Percentiles rank a stretch among this genome's conserved stretches.
Conservation (phyloP, 306 rosid genomes). For the Hippophae tibetana region DNA sequence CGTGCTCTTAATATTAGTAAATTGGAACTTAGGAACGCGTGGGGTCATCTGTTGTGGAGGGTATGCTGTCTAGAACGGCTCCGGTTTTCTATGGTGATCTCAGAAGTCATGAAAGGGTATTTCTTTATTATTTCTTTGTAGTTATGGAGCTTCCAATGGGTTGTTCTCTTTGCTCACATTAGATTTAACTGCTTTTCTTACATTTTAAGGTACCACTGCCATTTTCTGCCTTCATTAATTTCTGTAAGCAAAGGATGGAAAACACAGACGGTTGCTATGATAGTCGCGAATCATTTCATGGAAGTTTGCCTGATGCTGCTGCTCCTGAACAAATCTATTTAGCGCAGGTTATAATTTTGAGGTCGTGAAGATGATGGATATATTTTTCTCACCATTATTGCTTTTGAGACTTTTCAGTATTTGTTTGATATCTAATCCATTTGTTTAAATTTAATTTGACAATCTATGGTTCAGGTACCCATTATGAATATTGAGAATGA, state of each 20-base stretch:
- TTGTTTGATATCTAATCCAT: not conserved
- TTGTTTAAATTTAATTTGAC: constrained; percentile 16
- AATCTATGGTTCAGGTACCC: constrained; percentile 48
- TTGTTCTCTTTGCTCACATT: constrained; percentile 2
- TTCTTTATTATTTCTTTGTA: not conserved
- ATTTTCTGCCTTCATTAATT: constrained; percentile 56
- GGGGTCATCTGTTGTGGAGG: constrained; percentile 74
- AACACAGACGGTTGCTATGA: constrained; percentile 19
- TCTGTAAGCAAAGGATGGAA: constrained; percentile 51
- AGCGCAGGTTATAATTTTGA: constrained; percentile 66
- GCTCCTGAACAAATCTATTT: constrained; percentile 63
- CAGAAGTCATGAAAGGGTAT: constrained; percentile 87
- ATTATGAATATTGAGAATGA: constrained; percentile 44
- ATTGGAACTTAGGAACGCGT: constrained; percentile 43
- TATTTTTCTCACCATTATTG: constrained; percentile 5
- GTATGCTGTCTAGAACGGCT: constrained; percentile 70
- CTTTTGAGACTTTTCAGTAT: not conserved
- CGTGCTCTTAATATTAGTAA: not conserved
- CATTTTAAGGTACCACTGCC: constrained; percentile 59
- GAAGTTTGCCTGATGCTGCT: constrained; percentile 34
- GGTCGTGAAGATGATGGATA: constrained; percentile 8
- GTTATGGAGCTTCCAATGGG: constrained; percentile 2
- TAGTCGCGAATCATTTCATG: constrained; percentile 22
- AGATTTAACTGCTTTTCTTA: constrained; percentile 7
- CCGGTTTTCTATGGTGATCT: constrained; percentile 82